Evolutionary conservation across 208 protist genomes (phyloP).

Genomic region (Vickermania ingenoplastis): DNA sequence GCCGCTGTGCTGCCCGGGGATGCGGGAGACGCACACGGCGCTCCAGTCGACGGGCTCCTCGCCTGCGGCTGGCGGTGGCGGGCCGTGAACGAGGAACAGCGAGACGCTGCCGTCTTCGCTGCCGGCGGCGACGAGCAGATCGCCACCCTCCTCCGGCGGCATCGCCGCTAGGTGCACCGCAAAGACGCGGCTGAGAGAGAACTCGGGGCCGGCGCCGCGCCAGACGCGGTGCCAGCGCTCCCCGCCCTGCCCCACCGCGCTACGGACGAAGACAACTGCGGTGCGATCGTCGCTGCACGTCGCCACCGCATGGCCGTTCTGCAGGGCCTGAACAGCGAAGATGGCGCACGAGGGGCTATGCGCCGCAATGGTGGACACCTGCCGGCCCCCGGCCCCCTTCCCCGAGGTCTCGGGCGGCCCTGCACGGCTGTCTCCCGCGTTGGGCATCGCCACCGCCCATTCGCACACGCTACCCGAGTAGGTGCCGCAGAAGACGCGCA

Average conservation of each 20-base stretch:
- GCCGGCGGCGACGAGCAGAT: not conserved
- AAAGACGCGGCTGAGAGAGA: slow-evolving; percentile 58
- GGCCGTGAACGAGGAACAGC: not conserved
- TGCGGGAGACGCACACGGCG: not conserved
- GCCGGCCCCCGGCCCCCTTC: not conserved
- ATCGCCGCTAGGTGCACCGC: slow-evolving; percentile 26
- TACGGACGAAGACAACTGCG: slow-evolving; percentile 28
- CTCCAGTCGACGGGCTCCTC: not conserved
- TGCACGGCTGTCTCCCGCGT: not conserved
- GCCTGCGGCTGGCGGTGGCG: not conserved
- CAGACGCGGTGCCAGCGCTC: slow-evolving; percentile 26
- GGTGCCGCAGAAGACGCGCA: slow-evolving; percentile 33
- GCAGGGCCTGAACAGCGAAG: slow-evolving; percentile 30
- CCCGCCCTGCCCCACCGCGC: not conserved
- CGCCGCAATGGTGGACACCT: slow-evolving; percentile 13
- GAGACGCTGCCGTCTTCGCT: not conserved
- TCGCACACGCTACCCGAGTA: slow-evolving; percentile 48
- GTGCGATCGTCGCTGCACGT: slow-evolving; percentile 76
- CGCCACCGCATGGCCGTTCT: slow-evolving; percentile 11
- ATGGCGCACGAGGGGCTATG: slow-evolving; percentile 54
- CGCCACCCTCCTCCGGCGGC: not conserved
- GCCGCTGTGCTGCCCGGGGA: slow-evolving; percentile 35
- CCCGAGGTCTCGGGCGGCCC: not conserved
- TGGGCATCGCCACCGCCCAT: slow-evolving; percentile 14
- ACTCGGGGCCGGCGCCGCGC: slow-evolving; percentile 20